Conservation (phyloP, 2,329 filamentous ascomycete genomes). For the Neonectria ditissima region DNA sequence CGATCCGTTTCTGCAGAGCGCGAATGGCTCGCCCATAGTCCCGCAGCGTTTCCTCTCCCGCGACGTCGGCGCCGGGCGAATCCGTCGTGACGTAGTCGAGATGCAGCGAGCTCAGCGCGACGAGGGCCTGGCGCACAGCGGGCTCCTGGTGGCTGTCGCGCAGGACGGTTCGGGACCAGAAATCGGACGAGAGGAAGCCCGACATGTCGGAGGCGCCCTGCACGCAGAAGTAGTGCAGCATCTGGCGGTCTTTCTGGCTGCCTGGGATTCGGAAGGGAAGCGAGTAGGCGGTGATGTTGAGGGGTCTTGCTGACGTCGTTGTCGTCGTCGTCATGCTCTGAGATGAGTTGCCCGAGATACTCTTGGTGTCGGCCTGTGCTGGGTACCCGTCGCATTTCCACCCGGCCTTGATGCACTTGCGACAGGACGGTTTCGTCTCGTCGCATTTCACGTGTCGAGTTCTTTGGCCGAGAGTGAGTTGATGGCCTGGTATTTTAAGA, state of each 20-base stretch:
- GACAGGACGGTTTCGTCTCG: slow-evolving; percentile 15
- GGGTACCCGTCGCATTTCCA: slow-evolving; percentile 24
- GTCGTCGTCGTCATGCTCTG: not conserved
- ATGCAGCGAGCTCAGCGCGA: slow-evolving; percentile 22
- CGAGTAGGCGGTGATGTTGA: slow-evolving; percentile 19
- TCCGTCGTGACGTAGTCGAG: slow-evolving; percentile 14
- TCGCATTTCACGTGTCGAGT: slow-evolving; percentile 25
- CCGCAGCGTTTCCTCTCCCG: slow-evolving; percentile 5
- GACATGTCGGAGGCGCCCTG: slow-evolving; percentile 23
- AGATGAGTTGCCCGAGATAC: not conserved
- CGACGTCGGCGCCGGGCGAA: not conserved
- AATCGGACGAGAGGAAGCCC: slow-evolving; percentile 16
- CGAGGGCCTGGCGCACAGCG: slow-evolving; percentile 19
- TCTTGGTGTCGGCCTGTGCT: not conserved
- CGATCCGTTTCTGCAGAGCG: slow-evolving; percentile 12
- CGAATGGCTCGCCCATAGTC: slow-evolving; percentile 17
- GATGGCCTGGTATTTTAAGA: not conserved
- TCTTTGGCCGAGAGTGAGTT: slow-evolving; percentile 1
- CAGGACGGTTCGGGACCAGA: slow-evolving; percentile 21
- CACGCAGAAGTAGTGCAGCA: slow-evolving; percentile 24
- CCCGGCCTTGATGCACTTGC: slow-evolving; percentile 13
- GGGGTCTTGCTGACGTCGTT: not conserved
- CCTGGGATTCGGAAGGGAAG: slow-evolving; percentile 22
- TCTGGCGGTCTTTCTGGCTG: slow-evolving; percentile 25
- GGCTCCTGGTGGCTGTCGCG: slow-evolving; percentile 23